A percentile compares a stretch with the other conserved stretches of the same genome.
Conservation (phyloP, 2,329 filamentous ascomycete genomes). For the Cladophialophora chaetospira region DNA sequence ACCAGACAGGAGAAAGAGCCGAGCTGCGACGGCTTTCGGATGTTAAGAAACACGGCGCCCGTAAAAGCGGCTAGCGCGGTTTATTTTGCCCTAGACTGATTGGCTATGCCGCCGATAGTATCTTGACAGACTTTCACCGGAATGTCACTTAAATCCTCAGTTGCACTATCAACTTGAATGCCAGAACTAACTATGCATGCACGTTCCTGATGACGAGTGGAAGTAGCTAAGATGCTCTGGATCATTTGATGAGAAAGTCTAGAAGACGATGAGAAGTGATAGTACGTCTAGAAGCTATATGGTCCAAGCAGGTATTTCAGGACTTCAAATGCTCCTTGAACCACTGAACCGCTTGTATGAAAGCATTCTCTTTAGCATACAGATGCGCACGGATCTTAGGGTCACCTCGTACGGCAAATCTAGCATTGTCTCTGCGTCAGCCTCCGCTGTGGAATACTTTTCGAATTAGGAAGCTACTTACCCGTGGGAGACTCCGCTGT, state of each 20-base stretch:
- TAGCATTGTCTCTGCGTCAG: neutral
- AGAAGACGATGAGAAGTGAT: too few relatives aligned
- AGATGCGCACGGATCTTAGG: conserved; percentile 57
- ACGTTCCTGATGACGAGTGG: too few relatives aligned
- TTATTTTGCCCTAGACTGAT: too few relatives aligned
- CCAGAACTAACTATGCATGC: too few relatives aligned
- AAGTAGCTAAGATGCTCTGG: too few relatives aligned
- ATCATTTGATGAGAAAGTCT: too few relatives aligned
- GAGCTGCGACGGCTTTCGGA: neutral
- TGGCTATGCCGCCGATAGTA: too few relatives aligned
- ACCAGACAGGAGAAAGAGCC: neutral
- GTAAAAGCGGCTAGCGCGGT: neutral
- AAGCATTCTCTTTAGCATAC: conserved; percentile 67
- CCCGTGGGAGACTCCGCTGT: conserved; percentile 69
- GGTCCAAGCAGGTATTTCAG: neutral
- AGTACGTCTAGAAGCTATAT: too few relatives aligned
- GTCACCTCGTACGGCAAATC: conserved; percentile 66
- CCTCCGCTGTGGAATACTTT: neutral
- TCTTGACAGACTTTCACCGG: too few relatives aligned
- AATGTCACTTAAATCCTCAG: too few relatives aligned
- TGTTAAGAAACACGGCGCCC: neutral
- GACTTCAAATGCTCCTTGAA: conserved; percentile 2
- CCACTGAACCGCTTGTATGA: conserved; percentile 9
- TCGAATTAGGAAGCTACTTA: conserved; percentile 39
- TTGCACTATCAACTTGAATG: too few relatives aligned